phyloP scores from a whole-genome alignment of 78 protist genomes.

The Dictyostelium purpureum region DNA sequence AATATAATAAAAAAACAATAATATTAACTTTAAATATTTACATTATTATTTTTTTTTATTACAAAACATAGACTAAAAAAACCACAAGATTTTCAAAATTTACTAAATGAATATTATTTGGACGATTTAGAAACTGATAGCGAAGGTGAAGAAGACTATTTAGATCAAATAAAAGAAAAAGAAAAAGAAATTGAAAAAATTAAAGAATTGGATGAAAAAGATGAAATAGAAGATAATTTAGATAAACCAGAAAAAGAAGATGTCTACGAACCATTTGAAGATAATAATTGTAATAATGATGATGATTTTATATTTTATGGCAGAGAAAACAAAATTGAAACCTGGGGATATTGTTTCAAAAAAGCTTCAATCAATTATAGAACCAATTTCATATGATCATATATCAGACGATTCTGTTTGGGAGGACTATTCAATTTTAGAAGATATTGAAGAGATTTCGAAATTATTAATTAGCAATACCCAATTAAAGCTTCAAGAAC shows the following conservation, averaged over 20 bases:
- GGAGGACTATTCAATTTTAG: conserved; percentile 58
- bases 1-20: too few relatives aligned
- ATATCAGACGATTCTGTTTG: conserved; percentile 41
- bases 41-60: neutral
- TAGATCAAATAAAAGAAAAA: neutral
- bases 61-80: too few relatives aligned
- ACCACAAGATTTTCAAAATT: neutral
- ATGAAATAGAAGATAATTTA: neutral
- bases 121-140: neutral
- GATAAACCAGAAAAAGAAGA: neutral
- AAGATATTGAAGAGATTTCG: conserved; percentile 32
- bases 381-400: conserved; percentile 36
- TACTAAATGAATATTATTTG: conserved; percentile 3
- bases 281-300: neutral
- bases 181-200: neutral
- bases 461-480: neutral
- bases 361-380: neutral
- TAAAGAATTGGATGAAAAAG: neutral
- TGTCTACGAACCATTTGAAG: conserved; percentile 7
- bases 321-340: neutral
- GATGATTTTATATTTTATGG: conserved; percentile 7
- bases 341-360: neutral
- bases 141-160: conserved; percentile 13
- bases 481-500: neutral
- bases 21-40: too few relatives aligned